Conservation (phyloP, 1,139 yeast genomes). For the Protomyces arabidopsidicola region DNA sequence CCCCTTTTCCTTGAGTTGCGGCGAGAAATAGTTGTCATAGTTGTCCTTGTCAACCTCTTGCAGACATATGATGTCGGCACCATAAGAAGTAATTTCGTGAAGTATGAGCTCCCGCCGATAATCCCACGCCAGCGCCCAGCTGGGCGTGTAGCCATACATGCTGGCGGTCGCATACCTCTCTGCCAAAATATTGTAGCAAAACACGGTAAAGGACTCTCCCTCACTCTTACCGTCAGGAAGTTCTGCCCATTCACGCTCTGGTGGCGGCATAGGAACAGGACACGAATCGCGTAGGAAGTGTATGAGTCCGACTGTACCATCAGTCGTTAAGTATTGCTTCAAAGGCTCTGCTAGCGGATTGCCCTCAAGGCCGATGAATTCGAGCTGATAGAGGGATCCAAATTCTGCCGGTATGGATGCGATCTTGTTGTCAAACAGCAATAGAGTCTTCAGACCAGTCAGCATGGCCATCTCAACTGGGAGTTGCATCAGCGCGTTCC, state of each 20-base stretch:
- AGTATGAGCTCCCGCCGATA: constrained; percentile 72
- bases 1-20: constrained; percentile 65
- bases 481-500: constrained; percentile 62
- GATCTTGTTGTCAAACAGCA: constrained; percentile 81
- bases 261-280: constrained; percentile 60
- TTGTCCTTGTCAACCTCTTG: constrained; percentile 93
- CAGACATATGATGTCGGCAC: constrained; percentile 77
- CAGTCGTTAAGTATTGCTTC: constrained; percentile 66
- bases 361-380: constrained; percentile 88
- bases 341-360: constrained; percentile 69
- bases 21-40: constrained; percentile 80
- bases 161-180: constrained; percentile 92
- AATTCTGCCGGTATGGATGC: constrained; percentile 72
- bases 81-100: constrained; percentile 61
- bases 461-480: constrained; percentile 83
- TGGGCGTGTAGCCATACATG: constrained; percentile 89
- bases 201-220: constrained; percentile 56
- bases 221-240: constrained; percentile 37
- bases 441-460: constrained; percentile 71
- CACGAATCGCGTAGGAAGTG: constrained; percentile 76
- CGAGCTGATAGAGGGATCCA: constrained; percentile 79
- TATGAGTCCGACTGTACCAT: constrained; percentile 81
- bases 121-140: constrained; percentile 97
- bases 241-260: constrained; percentile 66
- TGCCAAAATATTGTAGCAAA: constrained; percentile 87